Evolutionary conservation across 2,329 filamentous ascomycete species (phyloP).

Genomic region (Penicillium sp.): DNA sequence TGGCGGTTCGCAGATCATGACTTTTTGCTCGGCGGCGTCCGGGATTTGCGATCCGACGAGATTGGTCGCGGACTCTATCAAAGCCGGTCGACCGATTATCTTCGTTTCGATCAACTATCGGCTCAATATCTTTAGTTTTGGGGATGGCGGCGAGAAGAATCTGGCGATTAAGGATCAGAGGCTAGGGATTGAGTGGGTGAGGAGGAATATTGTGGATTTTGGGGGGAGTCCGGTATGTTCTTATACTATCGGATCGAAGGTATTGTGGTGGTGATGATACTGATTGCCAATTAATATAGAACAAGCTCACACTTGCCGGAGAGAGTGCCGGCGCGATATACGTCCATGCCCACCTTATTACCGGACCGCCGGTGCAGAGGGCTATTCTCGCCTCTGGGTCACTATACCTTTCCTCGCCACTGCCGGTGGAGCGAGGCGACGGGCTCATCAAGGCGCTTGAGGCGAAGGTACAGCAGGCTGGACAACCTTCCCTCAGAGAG

Average conservation of each 20-base stretch:
- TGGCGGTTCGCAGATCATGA: conserved; percentile 53
- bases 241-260: background rate
- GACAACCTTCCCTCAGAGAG: conserved; percentile 34
- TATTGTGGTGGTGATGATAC: background rate
- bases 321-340: conserved; percentile 56
- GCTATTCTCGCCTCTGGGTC: conserved; percentile 50
- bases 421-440: conserved; percentile 40
- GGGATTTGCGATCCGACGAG: conserved; percentile 46
- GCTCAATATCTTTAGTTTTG: conserved; percentile 53
- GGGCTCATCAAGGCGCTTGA: conserved; percentile 37
- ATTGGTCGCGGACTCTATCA: conserved; percentile 44
- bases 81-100: conserved; percentile 42
- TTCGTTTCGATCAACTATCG: conserved; percentile 52
- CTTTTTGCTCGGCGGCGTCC: conserved; percentile 50
- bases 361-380: conserved; percentile 38
- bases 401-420: conserved; percentile 50
- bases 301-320: conserved; percentile 49
- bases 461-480: conserved; percentile 32
- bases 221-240: conserved; percentile 45
- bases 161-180: conserved; percentile 45
- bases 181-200: conserved; percentile 46
- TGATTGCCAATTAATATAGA: conserved; percentile 25
- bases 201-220: conserved; percentile 45
- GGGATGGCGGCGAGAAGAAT: conserved; percentile 47
- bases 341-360: conserved; percentile 48